These are phyloP conservation scores for Paecilomyces fulvus DNA, from an alignment of 2,329 filamentous ascomycete genomes.

Conservation along the genomic window DNA sequence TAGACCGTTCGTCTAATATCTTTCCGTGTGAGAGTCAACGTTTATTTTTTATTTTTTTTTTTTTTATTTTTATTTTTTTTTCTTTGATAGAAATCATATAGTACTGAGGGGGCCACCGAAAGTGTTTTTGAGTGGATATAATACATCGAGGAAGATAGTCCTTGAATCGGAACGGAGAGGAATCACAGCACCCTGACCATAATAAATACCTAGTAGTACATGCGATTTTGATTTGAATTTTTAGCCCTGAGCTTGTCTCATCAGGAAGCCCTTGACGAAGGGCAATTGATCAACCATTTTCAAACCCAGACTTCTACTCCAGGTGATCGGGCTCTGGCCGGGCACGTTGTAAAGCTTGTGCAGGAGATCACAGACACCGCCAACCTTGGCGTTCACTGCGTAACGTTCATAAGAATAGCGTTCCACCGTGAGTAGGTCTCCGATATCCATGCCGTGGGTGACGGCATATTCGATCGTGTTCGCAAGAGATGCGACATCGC, in stretches of 20 bases:
- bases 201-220: not conserved
- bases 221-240: not conserved
- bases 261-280: slow-evolving; percentile 74
- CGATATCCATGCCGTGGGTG: slow-evolving; percentile 78
- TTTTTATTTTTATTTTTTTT: not conserved
- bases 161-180: too few species aligned
- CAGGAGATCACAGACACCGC: slow-evolving; percentile 75
- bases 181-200: not conserved
- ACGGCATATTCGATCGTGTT: slow-evolving; percentile 68
- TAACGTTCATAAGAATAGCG: slow-evolving; percentile 75
- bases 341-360: slow-evolving; percentile 80
- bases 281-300: slow-evolving; percentile 65
- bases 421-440: slow-evolving; percentile 68
- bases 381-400: slow-evolving; percentile 68
- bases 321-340: slow-evolving; percentile 68
- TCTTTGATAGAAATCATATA: too few species aligned
- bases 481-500: slow-evolving; percentile 72
- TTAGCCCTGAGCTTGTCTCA: slow-evolving; percentile 53
- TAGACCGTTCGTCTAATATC: not conserved
- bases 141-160: not conserved
- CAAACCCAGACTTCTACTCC: slow-evolving; percentile 68
- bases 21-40: not conserved
- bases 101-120: not conserved
- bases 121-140: slow-evolving; percentile 5
- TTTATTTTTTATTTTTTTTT: too few species aligned